These are phyloP conservation scores for Corchorus capsularis DNA, from an alignment of 345 rosid species.

Conservation along the genomic window DNA sequence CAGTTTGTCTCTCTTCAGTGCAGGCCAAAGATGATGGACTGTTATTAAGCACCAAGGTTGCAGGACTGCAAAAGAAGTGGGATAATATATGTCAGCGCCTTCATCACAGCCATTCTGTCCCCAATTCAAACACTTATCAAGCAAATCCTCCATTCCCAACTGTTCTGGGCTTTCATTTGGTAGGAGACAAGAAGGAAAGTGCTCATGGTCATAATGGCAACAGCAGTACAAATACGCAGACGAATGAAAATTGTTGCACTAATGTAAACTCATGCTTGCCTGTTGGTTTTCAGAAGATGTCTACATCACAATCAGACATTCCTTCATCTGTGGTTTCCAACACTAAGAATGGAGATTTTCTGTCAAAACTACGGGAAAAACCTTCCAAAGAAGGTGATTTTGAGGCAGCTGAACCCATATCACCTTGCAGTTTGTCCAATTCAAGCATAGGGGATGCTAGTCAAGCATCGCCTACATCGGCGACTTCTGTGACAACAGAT, in stretches of 20 bases:
- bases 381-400: constrained; percentile 34
- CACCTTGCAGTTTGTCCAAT: constrained; percentile 45
- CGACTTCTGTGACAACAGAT: constrained; percentile 56
- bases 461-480: constrained; percentile 49
- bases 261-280: constrained; percentile 29
- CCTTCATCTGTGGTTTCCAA: constrained; percentile 28
- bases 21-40: constrained; percentile 66
- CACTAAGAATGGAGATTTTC: constrained; percentile 29
- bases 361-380: constrained; percentile 38
- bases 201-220: constrained; percentile 26
- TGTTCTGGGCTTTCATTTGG: constrained; percentile 34
- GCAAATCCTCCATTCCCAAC: constrained; percentile 33
- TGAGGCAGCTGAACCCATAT: constrained; percentile 29
- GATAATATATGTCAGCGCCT: constrained; percentile 41
- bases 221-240: constrained; percentile 14
- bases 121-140: constrained; percentile 22
- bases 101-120: constrained; percentile 33
- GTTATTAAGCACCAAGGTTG: constrained; percentile 33
- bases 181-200: constrained; percentile 33
- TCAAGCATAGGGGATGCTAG: constrained; percentile 41
- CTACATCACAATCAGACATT: constrained; percentile 19
- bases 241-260: constrained; percentile 23
- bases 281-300: constrained; percentile 28
- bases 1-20: constrained; percentile 52
- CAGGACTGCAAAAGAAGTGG: constrained; percentile 48